These are phyloP conservation scores for Pelargonium nanum DNA, from an alignment of 345 rosid species.

Conservation along the genomic window DNA sequence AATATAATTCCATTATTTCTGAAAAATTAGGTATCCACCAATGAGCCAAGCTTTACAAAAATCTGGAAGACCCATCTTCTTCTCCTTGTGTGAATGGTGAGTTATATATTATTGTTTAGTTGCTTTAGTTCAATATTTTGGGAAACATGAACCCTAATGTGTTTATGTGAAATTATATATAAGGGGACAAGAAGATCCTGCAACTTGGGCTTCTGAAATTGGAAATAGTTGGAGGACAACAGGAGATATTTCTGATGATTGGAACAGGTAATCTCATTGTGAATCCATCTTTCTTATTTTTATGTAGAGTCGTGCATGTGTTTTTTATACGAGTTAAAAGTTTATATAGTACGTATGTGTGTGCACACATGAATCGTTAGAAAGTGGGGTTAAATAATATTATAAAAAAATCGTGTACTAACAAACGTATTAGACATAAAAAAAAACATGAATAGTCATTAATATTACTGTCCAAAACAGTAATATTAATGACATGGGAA, in stretches of 20 bases:
- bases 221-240: constrained; percentile 76
- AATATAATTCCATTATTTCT: background rate
- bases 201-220: constrained; percentile 45
- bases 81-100: constrained; percentile 59
- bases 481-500: too few relatives aligned
- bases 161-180: background rate
- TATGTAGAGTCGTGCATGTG: too few relatives aligned
- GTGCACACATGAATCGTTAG: too few relatives aligned
- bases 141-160: background rate
- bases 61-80: constrained; percentile 44
- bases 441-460: too few relatives aligned
- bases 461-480: too few relatives aligned
- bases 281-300: too few relatives aligned
- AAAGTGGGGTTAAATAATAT: too few relatives aligned
- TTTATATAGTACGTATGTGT: too few relatives aligned
- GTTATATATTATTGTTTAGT: constrained; percentile 12
- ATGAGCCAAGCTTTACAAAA: constrained; percentile 49
- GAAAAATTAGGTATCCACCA: constrained; percentile 27
- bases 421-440: too few relatives aligned
- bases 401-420: too few relatives aligned
- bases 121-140: background rate
- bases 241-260: constrained; percentile 35
- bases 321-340: too few relatives aligned
- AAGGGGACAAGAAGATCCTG: constrained; percentile 61
- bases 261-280: constrained; percentile 51